Base-by-base conservation (phyloP, 352 stramenopile genomes). In the Globisporangium uncinulatum region DNA sequence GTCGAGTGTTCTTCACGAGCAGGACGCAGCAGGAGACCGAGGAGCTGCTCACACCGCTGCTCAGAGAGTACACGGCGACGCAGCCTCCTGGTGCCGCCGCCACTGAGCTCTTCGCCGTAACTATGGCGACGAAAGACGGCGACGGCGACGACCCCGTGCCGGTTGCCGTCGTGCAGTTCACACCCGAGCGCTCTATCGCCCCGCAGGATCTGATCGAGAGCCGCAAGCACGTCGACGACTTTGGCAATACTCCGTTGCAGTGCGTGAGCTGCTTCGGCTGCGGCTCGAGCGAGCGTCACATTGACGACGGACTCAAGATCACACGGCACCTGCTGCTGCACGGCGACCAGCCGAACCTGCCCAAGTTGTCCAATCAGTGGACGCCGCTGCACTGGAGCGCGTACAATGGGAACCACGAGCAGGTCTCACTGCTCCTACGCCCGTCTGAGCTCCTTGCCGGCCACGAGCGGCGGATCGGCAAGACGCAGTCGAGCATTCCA, bases 201-300 rank as follows among this genome's bases (percentile, higher is more conserved):
- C 43, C 66, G 0, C 67, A 67, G 15, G 79, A 89, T 8, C 56
- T 92, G 8, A 61, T 89, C 1, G 65, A 80, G 10, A 73, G 74
- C 1, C 47, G 46, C 3, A 66, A 57, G 4, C 79, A 90, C 54
- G 62, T 89, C 0, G 83, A 93, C 56, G 64, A 86, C 55, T 93
- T 91, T 65, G 83, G 83, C 24, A 93, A 93, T 56, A 87, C 83
- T 2, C 75, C 80, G 19, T 61, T 93, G 13, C 79, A 91, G 54
- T 93, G 80, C 53, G 63, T 87, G 37, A 86, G 76, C 43, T 93
- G 80, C 65, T 93, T 91, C 57, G 83, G 83, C 19, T 91, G 77
- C 50, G 83, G 79, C 42, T 79, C 76, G 1, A 78, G 55, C 42
- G 66, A 72, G 43, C 67, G 62, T 20, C 83, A 93, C 67, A 61